Evolutionary conservation across 352 stramenopile species (phyloP), one percentile per base, ranked within the genome.

Genomic region (Pythium scleroteichum): DNA sequence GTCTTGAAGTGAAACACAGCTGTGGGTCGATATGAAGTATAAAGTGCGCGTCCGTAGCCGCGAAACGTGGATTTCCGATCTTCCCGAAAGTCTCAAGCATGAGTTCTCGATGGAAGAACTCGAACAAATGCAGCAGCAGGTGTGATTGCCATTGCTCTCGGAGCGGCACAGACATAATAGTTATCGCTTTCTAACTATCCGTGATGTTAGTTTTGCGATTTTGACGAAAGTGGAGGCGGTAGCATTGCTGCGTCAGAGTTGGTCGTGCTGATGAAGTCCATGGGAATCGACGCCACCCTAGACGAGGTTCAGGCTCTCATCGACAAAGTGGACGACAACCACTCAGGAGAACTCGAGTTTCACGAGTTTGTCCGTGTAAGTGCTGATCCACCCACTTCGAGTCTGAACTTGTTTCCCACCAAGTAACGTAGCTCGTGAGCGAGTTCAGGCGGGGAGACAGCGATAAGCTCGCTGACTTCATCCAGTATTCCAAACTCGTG

Each of bases 321-420:
- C 26, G 78, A 87, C 50, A 87, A 83, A 52, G 81, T 88, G 5
- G 81, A 90, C 29, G 78, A 88, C 32, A 90, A 90, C 46, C 72
- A 65, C 27, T 90, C 81, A 14, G 81, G 81, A 0, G 74, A 87
- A 52, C 64, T 90, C 38, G 78, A 90, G 60, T 90, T 78, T 49
- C 61, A 68, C 22, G 81, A 90, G 60, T 90, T 88, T 54, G 81
- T 88, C 41, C 71, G 78, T 45, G 80, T 88, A 58, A 3, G 64
- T 59, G 14, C 20, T n/a, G n/a, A 14, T 55, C 10, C 33, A 47
- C 19, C 17, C 10, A 9, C 6, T 45, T 41, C 26, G 16, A 23
- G 29, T 41, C 22, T 24, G 35, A 8, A 14, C 24, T 24, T 7
- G n/a, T 40, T 44, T 40, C 17, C 5, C 14, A 20, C 48, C 3